Evolutionary conservation across 352 stramenopile genomes (phyloP).

Genomic region (Globisporangium mamillatum): DNA sequence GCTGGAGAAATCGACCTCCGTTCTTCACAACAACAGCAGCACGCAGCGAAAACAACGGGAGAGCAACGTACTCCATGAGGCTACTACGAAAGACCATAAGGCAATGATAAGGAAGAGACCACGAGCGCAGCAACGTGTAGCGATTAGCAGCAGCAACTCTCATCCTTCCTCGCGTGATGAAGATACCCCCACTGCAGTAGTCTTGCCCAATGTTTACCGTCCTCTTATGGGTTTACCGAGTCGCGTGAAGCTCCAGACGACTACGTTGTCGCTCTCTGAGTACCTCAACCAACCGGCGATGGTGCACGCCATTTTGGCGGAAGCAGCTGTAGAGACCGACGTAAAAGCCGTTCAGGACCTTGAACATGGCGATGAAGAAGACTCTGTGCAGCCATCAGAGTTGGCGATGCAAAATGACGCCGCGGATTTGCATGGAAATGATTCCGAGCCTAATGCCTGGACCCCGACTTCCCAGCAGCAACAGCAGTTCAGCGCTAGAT

Average conservation of each 20-base stretch:
- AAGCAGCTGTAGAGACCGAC: constrained; percentile 4
- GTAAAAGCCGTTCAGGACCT: background rate
- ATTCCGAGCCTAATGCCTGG: background rate
- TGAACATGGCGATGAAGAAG: background rate
- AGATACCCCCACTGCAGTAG: constrained; percentile 8
- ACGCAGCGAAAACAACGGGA: background rate
- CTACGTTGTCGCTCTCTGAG: constrained; percentile 27
- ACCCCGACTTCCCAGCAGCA: background rate
- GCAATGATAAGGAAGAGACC: background rate
- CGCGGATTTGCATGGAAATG: background rate
- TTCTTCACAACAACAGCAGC: constrained; percentile 14
- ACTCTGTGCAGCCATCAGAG: background rate
- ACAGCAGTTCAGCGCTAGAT: background rate
- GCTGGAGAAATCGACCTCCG: constrained; percentile 33
- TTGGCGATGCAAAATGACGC: background rate
- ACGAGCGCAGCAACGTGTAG: background rate
- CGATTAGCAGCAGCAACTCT: background rate
- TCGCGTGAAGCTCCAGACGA: background rate
- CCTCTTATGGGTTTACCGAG: background rate
- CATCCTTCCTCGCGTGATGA: constrained; percentile 33
- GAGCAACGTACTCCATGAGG: background rate
- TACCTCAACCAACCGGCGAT: constrained; percentile 48
- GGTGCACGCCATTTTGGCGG: constrained; percentile 28
- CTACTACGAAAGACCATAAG: background rate
- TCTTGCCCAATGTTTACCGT: constrained; percentile 1